Percentiles rank a stretch among this genome's conserved stretches.
Evolutionary conservation across 768 basidiomycete species (phyloP).

Genomic region (Suillus variegatus): DNA sequence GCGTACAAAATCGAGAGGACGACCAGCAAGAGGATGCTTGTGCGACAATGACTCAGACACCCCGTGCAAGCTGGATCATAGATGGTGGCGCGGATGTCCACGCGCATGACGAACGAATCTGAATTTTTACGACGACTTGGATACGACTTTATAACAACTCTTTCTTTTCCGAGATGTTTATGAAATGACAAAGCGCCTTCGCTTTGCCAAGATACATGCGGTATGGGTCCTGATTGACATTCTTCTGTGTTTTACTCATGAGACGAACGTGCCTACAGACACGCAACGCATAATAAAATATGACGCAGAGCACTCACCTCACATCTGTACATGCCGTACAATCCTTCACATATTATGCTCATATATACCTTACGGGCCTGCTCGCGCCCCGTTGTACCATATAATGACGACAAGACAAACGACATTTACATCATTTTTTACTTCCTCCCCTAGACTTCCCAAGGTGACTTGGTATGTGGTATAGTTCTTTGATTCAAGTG

Average conservation of each 20-base stretch:
- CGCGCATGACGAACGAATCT: neutral
- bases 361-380: slow-evolving; percentile 10
- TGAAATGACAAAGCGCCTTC: neutral
- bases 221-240: slow-evolving; percentile 8
- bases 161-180: neutral
- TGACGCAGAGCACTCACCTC: slow-evolving; percentile 3
- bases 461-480: neutral
- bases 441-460: neutral
- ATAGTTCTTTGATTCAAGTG: neutral
- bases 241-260: neutral
- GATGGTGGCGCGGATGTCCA: neutral
- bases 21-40: slow-evolving; percentile 13
- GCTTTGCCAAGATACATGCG: neutral
- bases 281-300: neutral
- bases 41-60: slow-evolving; percentile 8
- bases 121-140: neutral
- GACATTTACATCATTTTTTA: neutral
- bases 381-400: slow-evolving; percentile 26
- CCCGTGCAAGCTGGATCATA: slow-evolving; percentile 15
- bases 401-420: slow-evolving; percentile 11
- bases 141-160: neutral
- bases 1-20: slow-evolving; percentile 3
- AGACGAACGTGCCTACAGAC: slow-evolving; percentile 12
- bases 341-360: neutral
- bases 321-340: slow-evolving; percentile 5